A percentile compares a stretch with the other conserved stretches of the same genome.
Conservation (phyloP, 345 rosid species). For the Aquilaria malaccensis region DNA sequence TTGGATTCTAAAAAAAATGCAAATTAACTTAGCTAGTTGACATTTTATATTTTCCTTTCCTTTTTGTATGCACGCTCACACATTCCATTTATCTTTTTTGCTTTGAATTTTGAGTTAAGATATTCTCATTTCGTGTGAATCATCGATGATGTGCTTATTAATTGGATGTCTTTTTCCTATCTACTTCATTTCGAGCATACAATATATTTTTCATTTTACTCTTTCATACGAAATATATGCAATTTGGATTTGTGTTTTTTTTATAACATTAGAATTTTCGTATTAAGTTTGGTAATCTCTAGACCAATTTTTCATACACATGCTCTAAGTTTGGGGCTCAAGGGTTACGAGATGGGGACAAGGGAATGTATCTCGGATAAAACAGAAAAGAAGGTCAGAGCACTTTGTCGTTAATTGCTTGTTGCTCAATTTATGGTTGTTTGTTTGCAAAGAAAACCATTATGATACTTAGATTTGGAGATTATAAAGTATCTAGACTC, state of each 20-base stretch:
- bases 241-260: background rate
- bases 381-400: constrained; percentile 82
- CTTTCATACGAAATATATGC: background rate
- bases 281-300: background rate
- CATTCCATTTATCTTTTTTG: too few relatives aligned
- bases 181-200: too few relatives aligned
- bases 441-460: background rate
- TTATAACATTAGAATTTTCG: too few relatives aligned
- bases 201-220: too few relatives aligned
- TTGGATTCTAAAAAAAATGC: background rate
- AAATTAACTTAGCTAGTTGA: background rate
- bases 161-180: too few relatives aligned
- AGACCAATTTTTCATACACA: constrained; percentile 1
- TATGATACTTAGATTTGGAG: background rate
- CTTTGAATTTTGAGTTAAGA: too few relatives aligned
- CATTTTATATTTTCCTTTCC: background rate
- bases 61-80: too few relatives aligned
- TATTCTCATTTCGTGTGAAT: too few relatives aligned
- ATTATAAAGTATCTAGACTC: background rate
- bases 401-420: background rate
- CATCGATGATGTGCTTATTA: too few relatives aligned
- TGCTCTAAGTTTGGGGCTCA: constrained; percentile 74
- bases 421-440: background rate
- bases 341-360: constrained; percentile 93
- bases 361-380: constrained; percentile 85